Percentiles rank a stretch among this genome's conserved stretches.
phyloP scores from a whole-genome alignment of 2,329 filamentous ascomycete species.

The Xylariaceae sp. region DNA sequence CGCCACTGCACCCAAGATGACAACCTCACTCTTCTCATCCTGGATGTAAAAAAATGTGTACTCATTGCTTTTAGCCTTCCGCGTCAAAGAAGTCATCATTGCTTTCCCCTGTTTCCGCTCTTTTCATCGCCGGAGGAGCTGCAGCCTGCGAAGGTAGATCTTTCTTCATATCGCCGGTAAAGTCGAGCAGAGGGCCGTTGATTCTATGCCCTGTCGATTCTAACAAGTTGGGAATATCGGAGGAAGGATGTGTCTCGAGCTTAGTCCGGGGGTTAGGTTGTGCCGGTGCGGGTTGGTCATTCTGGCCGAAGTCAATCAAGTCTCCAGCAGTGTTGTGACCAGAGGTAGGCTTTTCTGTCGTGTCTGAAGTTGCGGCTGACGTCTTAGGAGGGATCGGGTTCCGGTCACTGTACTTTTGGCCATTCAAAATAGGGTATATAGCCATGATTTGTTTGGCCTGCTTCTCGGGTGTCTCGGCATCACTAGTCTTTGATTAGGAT shows the following conservation, averaged over 20 bases:
- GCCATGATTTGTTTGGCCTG: slow-evolving; percentile 83
- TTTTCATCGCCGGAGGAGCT: slow-evolving; percentile 35
- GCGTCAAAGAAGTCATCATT: slow-evolving; percentile 50
- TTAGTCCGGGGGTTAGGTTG: slow-evolving; percentile 2
- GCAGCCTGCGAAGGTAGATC: slow-evolving; percentile 46
- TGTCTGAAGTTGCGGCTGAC: slow-evolving; percentile 30
- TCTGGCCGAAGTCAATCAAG: slow-evolving; percentile 64
- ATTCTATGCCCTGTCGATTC: slow-evolving; percentile 54
- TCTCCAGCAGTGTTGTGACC: slow-evolving; percentile 44
- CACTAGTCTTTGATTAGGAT: slow-evolving; percentile 41
- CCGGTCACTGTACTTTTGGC: slow-evolving; percentile 66
- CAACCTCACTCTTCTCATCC: not conserved
- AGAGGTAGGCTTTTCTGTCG: slow-evolving; percentile 21
- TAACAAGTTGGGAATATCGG: slow-evolving; percentile 52
- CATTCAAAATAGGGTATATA: slow-evolving; percentile 83
- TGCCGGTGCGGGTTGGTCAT: slow-evolving; percentile 37
- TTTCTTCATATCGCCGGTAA: slow-evolving; percentile 60
- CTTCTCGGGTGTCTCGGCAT: slow-evolving; percentile 68
- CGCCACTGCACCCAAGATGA: not conserved
- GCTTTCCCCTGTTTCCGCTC: slow-evolving; percentile 45
- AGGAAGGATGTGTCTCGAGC: slow-evolving; percentile 4
- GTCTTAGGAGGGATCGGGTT: slow-evolving; percentile 61
- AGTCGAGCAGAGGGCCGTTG: slow-evolving; percentile 61
- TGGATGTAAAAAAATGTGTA: too few relatives aligned
- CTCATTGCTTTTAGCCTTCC: slow-evolving; percentile 36